Percentiles rank a stretch among this genome's conserved stretches.
These are phyloP conservation scores for Galeopsis tetrahit DNA, from an alignment of 257 asterid genomes.

Conservation along the genomic window DNA sequence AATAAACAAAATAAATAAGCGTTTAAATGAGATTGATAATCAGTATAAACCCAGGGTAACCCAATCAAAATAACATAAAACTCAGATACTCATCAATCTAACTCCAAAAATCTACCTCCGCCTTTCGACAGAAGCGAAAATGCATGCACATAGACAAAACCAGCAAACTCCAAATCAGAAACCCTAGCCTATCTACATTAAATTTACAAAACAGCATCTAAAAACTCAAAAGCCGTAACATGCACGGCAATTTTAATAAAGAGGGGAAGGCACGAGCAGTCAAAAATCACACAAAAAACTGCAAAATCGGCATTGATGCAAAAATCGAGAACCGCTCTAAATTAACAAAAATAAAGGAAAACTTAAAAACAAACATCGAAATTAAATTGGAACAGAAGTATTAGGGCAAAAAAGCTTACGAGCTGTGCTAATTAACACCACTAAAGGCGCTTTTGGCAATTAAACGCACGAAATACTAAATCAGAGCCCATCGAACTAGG, in stretches of 20 bases:
- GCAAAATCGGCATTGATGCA: slow-evolving; percentile 8
- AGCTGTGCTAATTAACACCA: slow-evolving; percentile 22
- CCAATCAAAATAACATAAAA: not conserved
- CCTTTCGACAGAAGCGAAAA: not conserved
- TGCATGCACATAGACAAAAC: slow-evolving; percentile 15
- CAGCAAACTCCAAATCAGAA: slow-evolving; percentile 8
- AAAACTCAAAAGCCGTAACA: slow-evolving; percentile 21
- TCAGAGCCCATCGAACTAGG: no score
- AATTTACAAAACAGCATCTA: slow-evolving; percentile 14
- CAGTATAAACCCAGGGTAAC: not conserved
- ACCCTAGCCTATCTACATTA: slow-evolving; percentile 19
- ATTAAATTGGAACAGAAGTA: not conserved
- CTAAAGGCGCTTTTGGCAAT: no score
- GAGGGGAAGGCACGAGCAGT: not conserved
- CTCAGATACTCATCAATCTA: not conserved
- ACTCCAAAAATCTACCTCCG: slow-evolving; percentile 8
- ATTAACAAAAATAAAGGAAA: slow-evolving; percentile 25
- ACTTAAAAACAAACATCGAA: not conserved
- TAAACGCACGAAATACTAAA: no score
- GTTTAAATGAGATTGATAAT: not conserved
- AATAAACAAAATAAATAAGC: no score
- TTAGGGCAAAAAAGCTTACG: slow-evolving; percentile 36
- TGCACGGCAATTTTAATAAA: slow-evolving; percentile 15
- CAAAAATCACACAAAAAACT: not conserved
- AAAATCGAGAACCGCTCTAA: slow-evolving; percentile 33